phyloP scores from a whole-genome alignment of 1,139 yeast species.

The Debaryomyces subglobosus region DNA sequence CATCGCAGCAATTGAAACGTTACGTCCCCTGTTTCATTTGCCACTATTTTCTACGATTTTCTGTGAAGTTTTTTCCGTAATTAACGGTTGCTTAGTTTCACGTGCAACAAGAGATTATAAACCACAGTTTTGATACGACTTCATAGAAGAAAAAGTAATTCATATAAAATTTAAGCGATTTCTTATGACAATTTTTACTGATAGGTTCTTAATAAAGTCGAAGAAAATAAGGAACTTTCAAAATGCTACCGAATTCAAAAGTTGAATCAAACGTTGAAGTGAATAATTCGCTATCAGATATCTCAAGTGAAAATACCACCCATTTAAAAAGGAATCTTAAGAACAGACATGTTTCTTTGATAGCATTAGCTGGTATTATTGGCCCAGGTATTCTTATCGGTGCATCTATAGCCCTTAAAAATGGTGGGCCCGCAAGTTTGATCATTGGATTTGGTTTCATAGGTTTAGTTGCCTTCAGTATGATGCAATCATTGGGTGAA shows the following conservation, averaged over 20 bases:
- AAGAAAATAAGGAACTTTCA: not conserved
- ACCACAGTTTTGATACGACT: not conserved
- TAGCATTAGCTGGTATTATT: conserved; percentile 58
- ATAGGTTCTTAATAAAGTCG: not conserved
- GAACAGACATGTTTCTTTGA: conserved; percentile 46
- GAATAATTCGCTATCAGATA: not conserved
- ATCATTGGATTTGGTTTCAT: conserved; percentile 51
- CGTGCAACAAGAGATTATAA: not conserved
- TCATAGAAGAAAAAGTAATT: not conserved
- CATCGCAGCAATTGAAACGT: not conserved
- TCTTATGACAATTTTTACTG: not conserved
- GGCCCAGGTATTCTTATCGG: conserved; percentile 58
- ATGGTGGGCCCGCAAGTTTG: conserved; percentile 48
- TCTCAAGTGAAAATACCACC: not conserved
- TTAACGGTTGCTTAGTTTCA: not conserved
- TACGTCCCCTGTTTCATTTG: not conserved
- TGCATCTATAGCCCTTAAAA: conserved; percentile 46
- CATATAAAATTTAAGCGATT: not conserved
- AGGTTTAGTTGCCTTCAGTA: conserved; percentile 57
- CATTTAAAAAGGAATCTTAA: conserved; percentile 38
- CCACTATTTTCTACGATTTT: not conserved
- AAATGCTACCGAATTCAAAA: conserved; percentile 1
- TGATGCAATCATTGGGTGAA: conserved; percentile 65
- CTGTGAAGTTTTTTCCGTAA: not conserved
- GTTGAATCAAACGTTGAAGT: conserved; percentile 2